Percentiles rank a stretch among this genome's conserved stretches.
These are phyloP conservation scores for Incumbomyces delicatus DNA, from an alignment of 2,329 filamentous ascomycete genomes.

Conservation along the genomic window DNA sequence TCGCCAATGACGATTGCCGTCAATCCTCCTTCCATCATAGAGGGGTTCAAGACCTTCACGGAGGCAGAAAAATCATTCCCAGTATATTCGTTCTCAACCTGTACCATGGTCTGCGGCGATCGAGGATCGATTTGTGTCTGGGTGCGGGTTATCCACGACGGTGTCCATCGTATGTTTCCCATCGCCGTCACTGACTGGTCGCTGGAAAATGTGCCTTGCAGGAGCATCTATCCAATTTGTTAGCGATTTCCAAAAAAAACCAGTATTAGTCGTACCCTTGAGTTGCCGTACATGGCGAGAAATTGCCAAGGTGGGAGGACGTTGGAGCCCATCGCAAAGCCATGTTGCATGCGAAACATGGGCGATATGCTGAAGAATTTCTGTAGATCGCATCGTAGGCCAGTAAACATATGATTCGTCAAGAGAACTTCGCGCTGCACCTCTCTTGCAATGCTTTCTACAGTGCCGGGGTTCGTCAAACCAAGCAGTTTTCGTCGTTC, in stretches of 20 bases:
- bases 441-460: conserved; percentile 82
- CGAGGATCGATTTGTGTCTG: conserved; percentile 75
- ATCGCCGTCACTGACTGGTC: conserved; percentile 77
- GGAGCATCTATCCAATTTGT: conserved; percentile 59
- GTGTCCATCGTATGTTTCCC: conserved; percentile 86
- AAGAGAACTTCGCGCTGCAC: conserved; percentile 94
- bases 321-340: conserved; percentile 85
- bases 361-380: conserved; percentile 92
- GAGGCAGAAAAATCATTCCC: conserved; percentile 89
- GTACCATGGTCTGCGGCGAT: conserved; percentile 72
- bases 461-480: conserved; percentile 80
- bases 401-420: conserved; percentile 93
- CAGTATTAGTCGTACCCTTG: conserved; percentile 54
- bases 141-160: conserved; percentile 72
- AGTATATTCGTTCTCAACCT: conserved; percentile 91
- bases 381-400: conserved; percentile 88
- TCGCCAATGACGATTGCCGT: conserved; percentile 94
- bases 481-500: conserved; percentile 81
- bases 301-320: conserved; percentile 90
- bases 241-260: conserved; percentile 5
- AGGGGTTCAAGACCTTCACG: conserved; percentile 93
- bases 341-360: conserved; percentile 94
- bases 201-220: conserved; percentile 92
- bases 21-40: conserved; percentile 76
- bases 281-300: conserved; percentile 84